A percentile compares a stretch with the other conserved stretches of the same genome.
Conservation (phyloP, 495 filamentous ascomycete species). For the Aspergillus homomorphus region DNA sequence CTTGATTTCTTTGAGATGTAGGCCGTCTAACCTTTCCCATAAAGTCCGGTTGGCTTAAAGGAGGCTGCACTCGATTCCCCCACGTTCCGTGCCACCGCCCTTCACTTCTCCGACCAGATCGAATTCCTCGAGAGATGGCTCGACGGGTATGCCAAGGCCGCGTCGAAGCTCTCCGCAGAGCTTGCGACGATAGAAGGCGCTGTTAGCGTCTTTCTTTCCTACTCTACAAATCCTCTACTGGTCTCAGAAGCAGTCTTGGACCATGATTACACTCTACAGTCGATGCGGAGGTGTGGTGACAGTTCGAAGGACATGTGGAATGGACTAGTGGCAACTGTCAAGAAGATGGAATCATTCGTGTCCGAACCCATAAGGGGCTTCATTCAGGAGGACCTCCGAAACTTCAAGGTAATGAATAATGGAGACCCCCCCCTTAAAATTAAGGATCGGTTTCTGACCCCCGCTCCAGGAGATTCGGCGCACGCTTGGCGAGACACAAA, state of each 20-base stretch:
- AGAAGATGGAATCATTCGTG: constrained; percentile 69
- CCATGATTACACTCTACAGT: constrained; percentile 89
- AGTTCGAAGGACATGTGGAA: constrained; percentile 83
- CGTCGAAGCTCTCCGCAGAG: constrained; percentile 74
- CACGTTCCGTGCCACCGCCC: constrained; percentile 83
- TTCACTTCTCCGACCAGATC: constrained; percentile 89
- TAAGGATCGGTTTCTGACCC: constrained; percentile 26
- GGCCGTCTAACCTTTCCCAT: constrained; percentile 15
- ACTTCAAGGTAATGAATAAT: constrained; percentile 53
- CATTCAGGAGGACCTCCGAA: constrained; percentile 65
- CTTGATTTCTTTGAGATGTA: not conserved
- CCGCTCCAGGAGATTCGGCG: constrained; percentile 66
- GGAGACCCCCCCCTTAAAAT: not conserved
- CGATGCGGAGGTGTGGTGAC: constrained; percentile 79
- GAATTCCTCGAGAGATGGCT: constrained; percentile 93
- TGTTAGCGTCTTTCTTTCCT: constrained; percentile 70
- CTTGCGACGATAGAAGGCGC: constrained; percentile 63
- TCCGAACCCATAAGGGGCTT: constrained; percentile 80
- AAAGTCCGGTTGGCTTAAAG: constrained; percentile 80
- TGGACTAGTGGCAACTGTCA: constrained; percentile 64
- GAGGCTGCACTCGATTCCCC: constrained; percentile 96
- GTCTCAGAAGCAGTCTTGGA: constrained; percentile 80
- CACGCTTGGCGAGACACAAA: constrained; percentile 73
- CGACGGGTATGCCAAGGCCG: constrained; percentile 75
- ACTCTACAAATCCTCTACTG: constrained; percentile 65